A percentile compares a stretch with the other conserved stretches of the same genome.
Evolutionary conservation across 2,329 filamentous ascomycete species (phyloP).

Genomic region (Trichoderma pleuroti): DNA sequence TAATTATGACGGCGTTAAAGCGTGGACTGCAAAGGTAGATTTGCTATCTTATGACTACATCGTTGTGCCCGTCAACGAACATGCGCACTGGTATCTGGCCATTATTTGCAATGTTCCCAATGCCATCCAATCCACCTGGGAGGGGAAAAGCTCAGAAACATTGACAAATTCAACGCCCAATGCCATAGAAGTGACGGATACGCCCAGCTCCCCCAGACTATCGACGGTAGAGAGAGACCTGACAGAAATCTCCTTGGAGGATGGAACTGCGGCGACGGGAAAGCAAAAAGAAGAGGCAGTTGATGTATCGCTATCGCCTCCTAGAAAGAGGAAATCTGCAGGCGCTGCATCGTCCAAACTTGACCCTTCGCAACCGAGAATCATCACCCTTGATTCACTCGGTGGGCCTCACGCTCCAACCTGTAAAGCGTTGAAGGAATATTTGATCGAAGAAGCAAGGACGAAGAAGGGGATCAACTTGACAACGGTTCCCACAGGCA

Average conservation of each 20-base stretch:
- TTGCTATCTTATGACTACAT: constrained; percentile 85
- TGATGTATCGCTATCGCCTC: background rate
- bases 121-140: constrained; percentile 41
- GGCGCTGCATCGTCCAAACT: constrained; percentile 24
- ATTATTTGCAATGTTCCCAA: constrained; percentile 86
- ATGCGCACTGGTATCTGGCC: constrained; percentile 86
- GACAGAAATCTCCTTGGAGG: constrained; percentile 27
- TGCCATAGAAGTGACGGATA: constrained; percentile 16
- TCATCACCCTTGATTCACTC: constrained; percentile 87
- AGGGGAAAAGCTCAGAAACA: constrained; percentile 5
- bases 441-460: constrained; percentile 69
- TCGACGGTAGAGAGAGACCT: constrained; percentile 23
- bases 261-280: background rate
- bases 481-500: constrained; percentile 39
- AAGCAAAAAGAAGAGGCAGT: constrained; percentile 4
- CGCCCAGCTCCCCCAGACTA: constrained; percentile 18
- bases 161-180: constrained; percentile 17
- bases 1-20: constrained; percentile 80
- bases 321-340: constrained; percentile 21
- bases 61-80: constrained; percentile 86
- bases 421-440: constrained; percentile 67
- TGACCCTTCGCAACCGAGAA: constrained; percentile 57
- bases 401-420: constrained; percentile 61
- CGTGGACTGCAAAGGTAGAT: constrained; percentile 84
- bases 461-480: constrained; percentile 52